Base-by-base conservation (phyloP, 2,329 filamentous ascomycete genomes). In the Penicillium sp. region DNA sequence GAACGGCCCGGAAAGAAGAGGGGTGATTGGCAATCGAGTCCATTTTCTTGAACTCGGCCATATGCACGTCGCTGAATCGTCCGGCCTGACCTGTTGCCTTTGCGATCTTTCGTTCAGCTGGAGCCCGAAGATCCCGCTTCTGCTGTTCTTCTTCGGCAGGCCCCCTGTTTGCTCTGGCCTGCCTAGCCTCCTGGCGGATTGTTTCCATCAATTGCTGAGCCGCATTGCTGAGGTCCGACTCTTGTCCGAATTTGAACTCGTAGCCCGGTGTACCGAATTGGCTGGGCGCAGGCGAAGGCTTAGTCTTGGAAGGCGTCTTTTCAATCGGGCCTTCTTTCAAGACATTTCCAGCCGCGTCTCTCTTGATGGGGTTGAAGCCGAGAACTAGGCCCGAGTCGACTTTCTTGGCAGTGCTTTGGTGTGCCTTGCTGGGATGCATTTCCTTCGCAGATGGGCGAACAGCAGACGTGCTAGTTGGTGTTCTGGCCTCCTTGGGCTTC, bases 11-110 rank as follows among this genome's bases (percentile, higher is more conserved):
- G 78, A 82, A 95, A 16, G 88, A 85, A 11, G 93, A 96, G 9
- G 92, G 83, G 72, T 97, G 93, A 61, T 88, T 88, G 44, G 87
- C 91, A 69, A 98, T 97, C 2, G 93, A 97, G 72, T 96, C 92
- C 93, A 98, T 97, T 81, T 96, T 98, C 77, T 91, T 91, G 78
- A 98, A 97, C 69, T 93, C 85, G 50, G 88, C 87, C 85, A 91
- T 89, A 72, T 98, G 93, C 37, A 85, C 87, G 61, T 92, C 88
- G 71, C 91, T 96, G 77, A 88, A 98, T 46, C 93, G 88, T 49
- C 87, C 80, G 50, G 86, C 83, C 72, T 88, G 93, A 65, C 91
- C 88, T 77, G 88, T 96, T 13, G 93, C 86, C 64, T 86, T 86
- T 7, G 90, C 93, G 69, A 96, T 90, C 74, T 87, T 91, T 63